phyloP scores from a whole-genome alignment of 23 red algal species.

The Agarophyton chilense region DNA sequence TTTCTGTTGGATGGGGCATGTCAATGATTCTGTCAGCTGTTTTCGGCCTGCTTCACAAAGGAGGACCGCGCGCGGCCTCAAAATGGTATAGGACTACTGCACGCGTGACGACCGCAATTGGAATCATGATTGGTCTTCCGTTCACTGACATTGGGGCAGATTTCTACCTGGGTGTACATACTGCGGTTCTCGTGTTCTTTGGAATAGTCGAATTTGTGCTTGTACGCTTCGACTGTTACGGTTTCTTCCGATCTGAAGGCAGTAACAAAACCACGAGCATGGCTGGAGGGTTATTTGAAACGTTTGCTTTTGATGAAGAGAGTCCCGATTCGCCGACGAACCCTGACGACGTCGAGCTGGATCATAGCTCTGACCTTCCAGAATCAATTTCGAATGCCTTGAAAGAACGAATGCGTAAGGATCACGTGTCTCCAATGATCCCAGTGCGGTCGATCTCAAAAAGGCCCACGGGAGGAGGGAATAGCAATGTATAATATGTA shows the following conservation, averaged over 20 bases:
- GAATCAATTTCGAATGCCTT: background rate
- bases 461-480: background rate
- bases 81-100: conserved; percentile 3
- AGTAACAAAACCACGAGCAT: background rate
- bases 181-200: conserved; percentile 26
- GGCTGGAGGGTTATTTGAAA: background rate
- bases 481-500: background rate
- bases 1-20: conserved; percentile 52
- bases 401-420: background rate
- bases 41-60: conserved; percentile 51
- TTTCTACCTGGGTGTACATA: conserved; percentile 9
- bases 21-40: conserved; percentile 41
- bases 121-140: conserved; percentile 49
- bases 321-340: background rate
- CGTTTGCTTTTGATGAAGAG: background rate
- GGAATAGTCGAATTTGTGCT: conserved; percentile 42
- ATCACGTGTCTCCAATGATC: background rate
- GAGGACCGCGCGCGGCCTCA: conserved; percentile 55
- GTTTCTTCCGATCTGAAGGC: conserved; percentile 65
- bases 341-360: background rate
- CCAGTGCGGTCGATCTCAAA: background rate
- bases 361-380: background rate
- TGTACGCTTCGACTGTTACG: conserved; percentile 58
- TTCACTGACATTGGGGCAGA: conserved; percentile 31
- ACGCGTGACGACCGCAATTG: background rate